phyloP scores from a whole-genome alignment of 176 grass and related monocot genomes.

The Phoenix roebelenii region DNA sequence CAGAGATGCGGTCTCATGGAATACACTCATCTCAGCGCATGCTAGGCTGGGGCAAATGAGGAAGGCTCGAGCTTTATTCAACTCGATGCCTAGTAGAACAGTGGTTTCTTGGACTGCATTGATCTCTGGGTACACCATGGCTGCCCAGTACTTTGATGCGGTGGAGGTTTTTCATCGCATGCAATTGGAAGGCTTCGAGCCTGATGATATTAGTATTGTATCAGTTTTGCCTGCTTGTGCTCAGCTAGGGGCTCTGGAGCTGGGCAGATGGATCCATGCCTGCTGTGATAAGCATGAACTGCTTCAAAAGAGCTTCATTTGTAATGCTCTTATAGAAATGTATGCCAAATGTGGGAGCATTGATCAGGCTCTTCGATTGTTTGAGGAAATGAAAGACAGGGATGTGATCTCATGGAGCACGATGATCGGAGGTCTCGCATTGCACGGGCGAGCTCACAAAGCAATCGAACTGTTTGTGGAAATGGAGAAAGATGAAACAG shows the following conservation, averaged over 20 bases:
- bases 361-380: constrained; percentile 35
- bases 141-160: constrained; percentile 17
- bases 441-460: constrained; percentile 34
- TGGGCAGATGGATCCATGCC: constrained; percentile 49
- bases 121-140: constrained; percentile 42
- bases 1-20: constrained; percentile 47
- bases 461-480: constrained; percentile 30
- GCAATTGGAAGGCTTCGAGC: constrained; percentile 43
- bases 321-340: constrained; percentile 64
- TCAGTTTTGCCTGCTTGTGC: constrained; percentile 51
- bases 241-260: constrained; percentile 46
- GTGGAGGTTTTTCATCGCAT: constrained; percentile 37
- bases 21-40: constrained; percentile 55
- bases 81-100: constrained; percentile 39
- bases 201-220: constrained; percentile 52
- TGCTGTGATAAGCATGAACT: constrained; percentile 39
- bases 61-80: constrained; percentile 32
- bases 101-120: constrained; percentile 52
- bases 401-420: constrained; percentile 72
- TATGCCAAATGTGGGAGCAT: constrained; percentile 57
- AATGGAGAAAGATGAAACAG: constrained; percentile 36
- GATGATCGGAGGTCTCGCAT: constrained; percentile 30
- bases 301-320: constrained; percentile 26
- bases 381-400: constrained; percentile 27
- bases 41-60: constrained; percentile 35